Base-by-base conservation (phyloP, 2,329 filamentous ascomycete species). In the Ascochyta lentis region DNA sequence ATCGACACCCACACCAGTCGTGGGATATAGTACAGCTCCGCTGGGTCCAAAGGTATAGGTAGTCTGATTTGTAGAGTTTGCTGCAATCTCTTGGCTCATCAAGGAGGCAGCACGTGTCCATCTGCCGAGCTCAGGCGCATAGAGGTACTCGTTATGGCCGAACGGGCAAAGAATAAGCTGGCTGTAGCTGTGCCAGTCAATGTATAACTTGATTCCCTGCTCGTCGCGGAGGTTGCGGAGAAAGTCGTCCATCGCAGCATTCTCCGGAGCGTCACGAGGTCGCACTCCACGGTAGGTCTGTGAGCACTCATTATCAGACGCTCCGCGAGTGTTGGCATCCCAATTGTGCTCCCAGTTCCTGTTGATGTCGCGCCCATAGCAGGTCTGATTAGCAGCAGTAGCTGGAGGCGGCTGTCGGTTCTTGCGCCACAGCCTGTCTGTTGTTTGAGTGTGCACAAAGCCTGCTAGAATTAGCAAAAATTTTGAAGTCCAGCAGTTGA, bases 141-240 rank as follows among this genome's bases (percentile, higher is more conserved):
- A 73, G 6, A 70, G 73, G n/a, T 72, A 76, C 72, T 84, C 86
- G 12, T 81, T 80, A 71, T 84, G 85, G 23, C 85, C 85, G 58
- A 85, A 88, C 1, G 78, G 82, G n/a, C 80, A 79, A 49, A 85
- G 79, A 58, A 88, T 81, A 26, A 84, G 76, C 64, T 89, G 86
- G 15, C 80, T 82, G 70, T 86, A 89, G 4, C 82, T 81, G 73
- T 89, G 86, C 75, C 82, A 86, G 73, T 89, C 86, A 46, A 89
- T 82, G 68, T 81, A 89, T 2, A 87, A 78, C 65, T 84, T 83
- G 46, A 88, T 78, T 0, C 83, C 82, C 56, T 81, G 76, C 3
- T 64, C 58, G 12, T 71, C 68, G 3, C 76, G 73, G 23, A 86
- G 65, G 10, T 72, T 69, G 23, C 75, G 73, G 13, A 82, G 73